Base-by-base conservation (phyloP, 495 filamentous ascomycete genomes). In the Penicillium roqueforti region DNA sequence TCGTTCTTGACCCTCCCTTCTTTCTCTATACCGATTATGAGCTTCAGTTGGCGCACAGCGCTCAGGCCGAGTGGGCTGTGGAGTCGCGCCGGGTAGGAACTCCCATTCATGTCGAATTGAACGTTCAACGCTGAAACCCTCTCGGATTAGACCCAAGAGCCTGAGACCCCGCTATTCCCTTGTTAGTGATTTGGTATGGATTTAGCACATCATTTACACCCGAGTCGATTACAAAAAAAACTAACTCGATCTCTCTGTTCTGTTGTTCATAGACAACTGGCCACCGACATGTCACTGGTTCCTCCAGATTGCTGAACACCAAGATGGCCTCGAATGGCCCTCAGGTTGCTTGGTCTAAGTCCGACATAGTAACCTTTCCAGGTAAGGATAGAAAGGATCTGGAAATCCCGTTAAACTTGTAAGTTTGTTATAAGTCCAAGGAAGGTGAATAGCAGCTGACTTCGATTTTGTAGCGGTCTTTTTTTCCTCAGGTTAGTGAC, bases 401-500 rank as follows among this genome's bases (percentile, higher is more conserved):
- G 10, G 31, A 42, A 34, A 9, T 4, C 1, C 13, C 6, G 25
- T 16, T 43, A 16, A 20, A 42, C 1, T 54, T 48, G 53, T 55
- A 26, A 41, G 53, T 48, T 26, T 38, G 9, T 14, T n/a, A 3
- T 1, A 13, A 26, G 38, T 39, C 26, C 23, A 28, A 26, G 13
- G 6, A 29, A 45, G 16, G 18, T 19, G 25, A 47, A 34, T 47
- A 32, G 2, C 23, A 13, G 22, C 51, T 58, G 20, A 61, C 16
- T 8, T 22, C 7, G 13, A 1, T 6, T 38, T n/a, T 20, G 39
- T 40, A 64, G 58, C 38, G 66, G 63, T 9, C 44, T 13, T 28
- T 56, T 64, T 20, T 59, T 52, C 36, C 53, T 67, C 11, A 62
- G 64, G 64, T 67, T 3, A 51, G 58, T 59, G 26, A 47, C 13